Base-by-base conservation (phyloP, 768 basidiomycete species). In the Plicaturopsis crispa region DNA sequence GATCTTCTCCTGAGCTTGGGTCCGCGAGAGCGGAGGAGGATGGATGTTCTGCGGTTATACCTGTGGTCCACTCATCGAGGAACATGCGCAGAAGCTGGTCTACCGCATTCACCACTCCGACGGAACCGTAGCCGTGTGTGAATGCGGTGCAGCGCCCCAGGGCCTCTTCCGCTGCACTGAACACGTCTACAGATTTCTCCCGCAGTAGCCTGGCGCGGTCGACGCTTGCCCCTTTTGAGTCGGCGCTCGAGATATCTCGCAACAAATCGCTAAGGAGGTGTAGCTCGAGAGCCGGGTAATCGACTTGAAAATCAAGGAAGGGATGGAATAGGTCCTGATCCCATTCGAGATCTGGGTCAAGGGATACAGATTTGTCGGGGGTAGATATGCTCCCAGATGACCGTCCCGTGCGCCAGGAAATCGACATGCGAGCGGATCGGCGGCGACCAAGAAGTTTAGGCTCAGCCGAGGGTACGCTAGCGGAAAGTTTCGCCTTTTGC, bases 321-420 rank as follows among this genome's bases (percentile, higher is more conserved):
- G 94, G 90, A 54, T 93, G 91, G 55, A 92, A 96, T 12, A 99
- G 65, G 36, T 84, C 81, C 39, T 81, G 82, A 51, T 97, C 91
- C 96, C 96, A 98, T 41, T 82, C 80, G 47, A 73, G 55, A 21
- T 57, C 60, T 32, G 71, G 68, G 14, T 51, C 38, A 10, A 52
- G 33, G 3, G 10, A 8, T 8, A 28, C 10, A 17, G 52, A 26
- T 28, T 52, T 40, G 26, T 54, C 60, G 10, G 49, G 35, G 31
- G 39, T 44, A 11, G 50, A 44, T 23, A 43, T 30, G 11, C 47
- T 46, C 31, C 51, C 49, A 2, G 63, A 52, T 12, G 53, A 48
- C 13, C 62, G 53, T 26, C 61, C 64, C 23, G 72, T 60, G 17
- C 76, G 66, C 62, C 71, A 70, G 13, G 80, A 79, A 48, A 82